Evolutionary conservation across 495 filamentous ascomycete genomes (phyloP).

Genomic region (Articulospora tetracladia): DNA sequence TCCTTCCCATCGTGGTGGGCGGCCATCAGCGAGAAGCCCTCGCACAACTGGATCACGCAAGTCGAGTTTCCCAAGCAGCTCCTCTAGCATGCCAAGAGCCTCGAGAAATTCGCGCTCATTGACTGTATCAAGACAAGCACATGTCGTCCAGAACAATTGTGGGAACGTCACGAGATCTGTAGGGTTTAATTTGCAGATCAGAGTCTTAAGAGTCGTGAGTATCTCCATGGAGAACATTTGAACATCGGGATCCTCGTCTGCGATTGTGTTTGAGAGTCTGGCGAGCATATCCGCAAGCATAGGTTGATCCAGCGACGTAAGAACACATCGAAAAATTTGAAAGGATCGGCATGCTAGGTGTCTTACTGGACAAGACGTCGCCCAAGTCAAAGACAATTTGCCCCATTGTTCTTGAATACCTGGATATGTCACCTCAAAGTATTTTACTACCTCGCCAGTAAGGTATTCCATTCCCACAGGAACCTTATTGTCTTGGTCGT

Average conservation of each 20-base stretch:
- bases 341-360: conserved; percentile 96
- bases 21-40: conserved; percentile 65
- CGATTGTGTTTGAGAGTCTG: conserved; percentile 90
- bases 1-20: conserved; percentile 86
- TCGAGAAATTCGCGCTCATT: conserved; percentile 94
- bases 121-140: conserved; percentile 91
- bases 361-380: conserved; percentile 92
- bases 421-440: conserved; percentile 83
- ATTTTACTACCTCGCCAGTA: conserved; percentile 72
- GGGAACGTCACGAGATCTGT: conserved; percentile 81
- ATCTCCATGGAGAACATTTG: conserved; percentile 98
- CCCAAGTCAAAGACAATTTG: conserved; percentile 86
- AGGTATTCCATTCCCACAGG: conserved; percentile 82
- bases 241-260: conserved; percentile 86
- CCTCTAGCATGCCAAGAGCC: conserved; percentile 86
- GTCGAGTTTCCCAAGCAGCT: conserved; percentile 78
- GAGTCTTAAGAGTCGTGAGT: conserved; percentile 83
- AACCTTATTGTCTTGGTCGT: conserved; percentile 72
- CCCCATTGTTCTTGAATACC: conserved; percentile 87
- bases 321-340: conserved; percentile 92
- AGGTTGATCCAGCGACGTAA: conserved; percentile 79
- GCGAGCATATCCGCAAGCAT: conserved; percentile 97
- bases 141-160: conserved; percentile 95
- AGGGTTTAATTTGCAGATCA: conserved; percentile 78
- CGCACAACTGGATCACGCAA: conserved; percentile 67